Evolutionary conservation across 2,329 filamentous ascomycete genomes (phyloP).

Genomic region (Ophiocordyceps camponoti-saundersi): DNA sequence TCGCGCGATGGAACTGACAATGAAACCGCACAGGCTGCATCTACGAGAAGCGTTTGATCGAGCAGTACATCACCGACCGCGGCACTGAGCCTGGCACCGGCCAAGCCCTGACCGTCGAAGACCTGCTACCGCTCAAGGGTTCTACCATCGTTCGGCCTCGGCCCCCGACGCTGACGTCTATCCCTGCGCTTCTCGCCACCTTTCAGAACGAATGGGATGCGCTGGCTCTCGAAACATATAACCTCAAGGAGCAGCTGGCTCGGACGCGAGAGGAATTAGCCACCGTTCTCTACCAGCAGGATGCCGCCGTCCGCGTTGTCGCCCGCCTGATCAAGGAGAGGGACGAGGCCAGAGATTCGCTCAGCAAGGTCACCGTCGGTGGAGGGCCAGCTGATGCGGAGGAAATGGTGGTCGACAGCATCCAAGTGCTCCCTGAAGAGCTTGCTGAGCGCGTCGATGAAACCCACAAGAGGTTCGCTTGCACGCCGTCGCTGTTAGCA

Average conservation of each 20-base stretch:
- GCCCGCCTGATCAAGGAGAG: slow-evolving; percentile 78
- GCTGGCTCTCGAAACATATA: slow-evolving; percentile 79
- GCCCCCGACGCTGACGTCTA: slow-evolving; percentile 86
- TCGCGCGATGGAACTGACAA: neutral
- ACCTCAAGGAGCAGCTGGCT: slow-evolving; percentile 71
- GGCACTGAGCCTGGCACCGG: slow-evolving; percentile 83
- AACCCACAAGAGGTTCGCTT: slow-evolving; percentile 59
- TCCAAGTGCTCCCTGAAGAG: slow-evolving; percentile 54
- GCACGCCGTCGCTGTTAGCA: neutral
- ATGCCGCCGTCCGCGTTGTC: slow-evolving; percentile 92
- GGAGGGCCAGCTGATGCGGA: slow-evolving; percentile 45
- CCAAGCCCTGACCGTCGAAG: slow-evolving; percentile 66
- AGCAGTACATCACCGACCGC: slow-evolving; percentile 86
- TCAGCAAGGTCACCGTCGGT: slow-evolving; percentile 70
- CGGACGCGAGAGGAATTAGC: slow-evolving; percentile 88
- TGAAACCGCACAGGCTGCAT: slow-evolving; percentile 45
- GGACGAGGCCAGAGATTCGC: slow-evolving; percentile 77
- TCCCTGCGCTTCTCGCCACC: slow-evolving; percentile 79
- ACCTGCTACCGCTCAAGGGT: slow-evolving; percentile 76
- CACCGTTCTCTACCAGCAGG: slow-evolving; percentile 88
- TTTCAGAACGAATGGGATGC: slow-evolving; percentile 99
- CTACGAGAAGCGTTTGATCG: slow-evolving; percentile 89
- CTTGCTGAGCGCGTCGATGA: slow-evolving; percentile 60
- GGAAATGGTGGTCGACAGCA: slow-evolving; percentile 77
- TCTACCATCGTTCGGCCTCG: slow-evolving; percentile 72